These are phyloP conservation scores for Solanum rostratum DNA, from an alignment of 257 asterid species.

Conservation along the genomic window DNA sequence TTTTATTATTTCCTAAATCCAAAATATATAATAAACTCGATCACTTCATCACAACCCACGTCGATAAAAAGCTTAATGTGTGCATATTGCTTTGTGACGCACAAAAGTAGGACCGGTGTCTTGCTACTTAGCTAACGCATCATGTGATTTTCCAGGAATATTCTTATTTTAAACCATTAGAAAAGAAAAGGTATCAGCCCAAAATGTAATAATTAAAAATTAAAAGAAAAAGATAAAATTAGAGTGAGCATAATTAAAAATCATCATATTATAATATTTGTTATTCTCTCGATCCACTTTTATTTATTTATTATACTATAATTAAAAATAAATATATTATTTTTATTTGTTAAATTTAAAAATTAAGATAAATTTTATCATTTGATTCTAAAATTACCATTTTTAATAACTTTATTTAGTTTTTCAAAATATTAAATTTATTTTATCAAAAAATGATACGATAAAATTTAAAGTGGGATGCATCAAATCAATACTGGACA, in stretches of 20 bases:
- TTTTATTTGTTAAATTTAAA: no score
- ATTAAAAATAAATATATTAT: no score
- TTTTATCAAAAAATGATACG: no score
- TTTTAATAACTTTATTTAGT: no score
- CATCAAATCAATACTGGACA: no score
- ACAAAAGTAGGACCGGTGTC: background rate
- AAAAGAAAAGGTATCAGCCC: background rate
- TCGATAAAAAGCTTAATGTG: background rate
- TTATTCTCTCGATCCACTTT: background rate
- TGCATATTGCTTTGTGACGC: background rate
- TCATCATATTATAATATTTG: background rate
- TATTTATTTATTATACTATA: background rate
- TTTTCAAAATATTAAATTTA: no score
- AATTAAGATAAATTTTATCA: background rate
- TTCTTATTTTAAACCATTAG: background rate
- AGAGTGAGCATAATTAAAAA: background rate
- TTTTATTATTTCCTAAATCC: fast-evolving
- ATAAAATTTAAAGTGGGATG: no score
- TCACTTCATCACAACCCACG: fast-evolving
- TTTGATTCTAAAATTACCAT: no score
- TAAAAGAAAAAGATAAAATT: background rate
- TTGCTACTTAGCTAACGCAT: background rate
- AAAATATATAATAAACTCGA: no score
- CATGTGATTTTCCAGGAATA: background rate
- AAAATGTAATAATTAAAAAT: background rate